Conservation (phyloP, 2,329 filamentous ascomycete species). For the Biscogniauxia sp. region DNA sequence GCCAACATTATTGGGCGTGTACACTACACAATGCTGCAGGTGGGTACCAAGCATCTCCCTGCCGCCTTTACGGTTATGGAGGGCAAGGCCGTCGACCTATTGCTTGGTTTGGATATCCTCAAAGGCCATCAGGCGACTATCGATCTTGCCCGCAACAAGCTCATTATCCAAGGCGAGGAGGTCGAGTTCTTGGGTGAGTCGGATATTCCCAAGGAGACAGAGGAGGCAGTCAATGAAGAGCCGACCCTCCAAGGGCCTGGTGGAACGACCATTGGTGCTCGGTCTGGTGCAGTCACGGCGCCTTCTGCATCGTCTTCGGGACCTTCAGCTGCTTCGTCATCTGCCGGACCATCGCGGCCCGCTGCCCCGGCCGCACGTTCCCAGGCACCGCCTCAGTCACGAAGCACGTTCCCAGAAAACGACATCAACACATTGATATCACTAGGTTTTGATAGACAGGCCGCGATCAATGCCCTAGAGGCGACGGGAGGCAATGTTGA, state of each 20-base stretch:
- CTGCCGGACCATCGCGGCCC: conserved; percentile 24
- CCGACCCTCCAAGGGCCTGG: conserved; percentile 81
- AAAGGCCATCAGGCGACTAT: conserved; percentile 93
- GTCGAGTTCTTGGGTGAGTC: conserved; percentile 89
- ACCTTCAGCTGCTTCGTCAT: conserved; percentile 24
- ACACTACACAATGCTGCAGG: conserved; percentile 91
- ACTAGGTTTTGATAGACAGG: conserved; percentile 72
- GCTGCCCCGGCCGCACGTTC: conserved; percentile 24
- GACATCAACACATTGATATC: conserved; percentile 73
- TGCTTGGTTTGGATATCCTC: conserved; percentile 94
- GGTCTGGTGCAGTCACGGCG: conserved; percentile 71
- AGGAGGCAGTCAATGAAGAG: conserved; percentile 72
- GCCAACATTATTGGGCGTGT: conserved; percentile 93
- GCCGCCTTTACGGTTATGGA: conserved; percentile 99
- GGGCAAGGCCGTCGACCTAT: conserved; percentile 90
- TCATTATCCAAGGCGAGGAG: conserved; percentile 85
- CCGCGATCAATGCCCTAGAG: conserved; percentile 77
- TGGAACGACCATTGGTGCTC: conserved; percentile 83
- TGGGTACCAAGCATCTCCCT: conserved; percentile 80
- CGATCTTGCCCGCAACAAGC: conserved; percentile 78
- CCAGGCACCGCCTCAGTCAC: conserved; percentile 8
- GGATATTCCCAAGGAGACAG: conserved; percentile 84
- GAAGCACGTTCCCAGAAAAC: conserved; percentile 52
- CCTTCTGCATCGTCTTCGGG: conserved; percentile 36
- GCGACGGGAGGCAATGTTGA: conserved; percentile 85